These are phyloP conservation scores for Pulveroboletus frians DNA, from an alignment of 768 basidiomycete species.

Conservation along the genomic window DNA sequence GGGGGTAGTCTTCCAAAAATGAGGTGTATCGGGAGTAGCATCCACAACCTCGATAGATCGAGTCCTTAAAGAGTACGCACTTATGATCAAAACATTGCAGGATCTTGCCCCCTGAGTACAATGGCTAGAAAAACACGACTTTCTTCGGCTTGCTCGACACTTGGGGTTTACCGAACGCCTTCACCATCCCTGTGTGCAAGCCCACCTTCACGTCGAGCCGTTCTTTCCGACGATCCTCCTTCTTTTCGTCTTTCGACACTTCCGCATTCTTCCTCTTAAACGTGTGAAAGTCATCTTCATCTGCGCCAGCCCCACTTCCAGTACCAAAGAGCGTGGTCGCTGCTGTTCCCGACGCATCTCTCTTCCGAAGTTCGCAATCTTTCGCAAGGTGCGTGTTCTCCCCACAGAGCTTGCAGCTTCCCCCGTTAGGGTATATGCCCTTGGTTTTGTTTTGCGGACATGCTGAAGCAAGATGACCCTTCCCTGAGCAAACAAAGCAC, in stretches of 20 bases:
- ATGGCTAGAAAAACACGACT: slow-evolving; percentile 42
- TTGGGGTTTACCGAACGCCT: slow-evolving; percentile 28
- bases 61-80: not conserved
- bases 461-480: slow-evolving; percentile 79
- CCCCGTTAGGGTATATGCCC: slow-evolving; percentile 89
- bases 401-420: slow-evolving; percentile 84
- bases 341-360: slow-evolving; percentile 39
- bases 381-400: slow-evolving; percentile 81
- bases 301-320: slow-evolving; percentile 62
- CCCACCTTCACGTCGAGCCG: slow-evolving; percentile 41
- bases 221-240: slow-evolving; percentile 39
- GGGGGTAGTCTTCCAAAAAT: not conserved
- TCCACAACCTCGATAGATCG: not conserved
- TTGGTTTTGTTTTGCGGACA: slow-evolving; percentile 77
- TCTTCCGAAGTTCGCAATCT: slow-evolving; percentile 65
- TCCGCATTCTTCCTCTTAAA: slow-evolving; percentile 62
- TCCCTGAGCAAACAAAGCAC: slow-evolving; percentile 83
- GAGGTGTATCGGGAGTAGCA: no score
- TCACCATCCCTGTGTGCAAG: slow-evolving; percentile 38
- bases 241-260: slow-evolving; percentile 56
- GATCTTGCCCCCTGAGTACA: not conserved
- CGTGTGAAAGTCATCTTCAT: slow-evolving; percentile 92
- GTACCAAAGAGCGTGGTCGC: slow-evolving; percentile 23
- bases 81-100: not conserved
- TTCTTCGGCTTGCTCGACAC: slow-evolving; percentile 35